Conservation (phyloP, 208 protist genomes). For the Perkinsela sp. region DNA sequence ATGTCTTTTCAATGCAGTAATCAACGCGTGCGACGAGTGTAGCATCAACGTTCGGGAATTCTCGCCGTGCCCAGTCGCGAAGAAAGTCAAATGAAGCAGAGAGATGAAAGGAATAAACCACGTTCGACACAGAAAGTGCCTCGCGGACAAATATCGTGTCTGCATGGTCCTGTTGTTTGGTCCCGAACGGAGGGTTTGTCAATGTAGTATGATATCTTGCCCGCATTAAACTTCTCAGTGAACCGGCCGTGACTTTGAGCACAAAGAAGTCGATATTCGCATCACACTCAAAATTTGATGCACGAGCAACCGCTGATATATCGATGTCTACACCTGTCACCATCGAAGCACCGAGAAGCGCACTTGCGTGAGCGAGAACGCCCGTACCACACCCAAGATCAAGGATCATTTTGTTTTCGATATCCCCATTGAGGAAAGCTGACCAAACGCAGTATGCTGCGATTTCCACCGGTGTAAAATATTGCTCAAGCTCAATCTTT, state of each 20-base stretch:
- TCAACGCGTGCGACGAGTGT: background rate
- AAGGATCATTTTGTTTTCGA: conserved; percentile 5
- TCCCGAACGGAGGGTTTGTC: background rate
- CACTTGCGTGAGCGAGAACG: conserved; percentile 1
- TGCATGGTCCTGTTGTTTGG: background rate
- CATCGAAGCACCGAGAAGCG: conserved; percentile 2
- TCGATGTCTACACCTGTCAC: conserved; percentile 4
- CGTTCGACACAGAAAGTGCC: background rate
- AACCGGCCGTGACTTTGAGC: background rate
- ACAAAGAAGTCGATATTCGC: background rate
- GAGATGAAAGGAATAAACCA: background rate
- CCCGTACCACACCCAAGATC: conserved; percentile 6
- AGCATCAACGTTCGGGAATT: background rate
- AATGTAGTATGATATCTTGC: background rate
- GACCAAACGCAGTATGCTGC: conserved; percentile 4
- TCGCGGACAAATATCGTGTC: background rate
- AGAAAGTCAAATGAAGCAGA: background rate
- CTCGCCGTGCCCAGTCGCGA: background rate
- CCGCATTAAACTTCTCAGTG: background rate
- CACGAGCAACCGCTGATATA: background rate
- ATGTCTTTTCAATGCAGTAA: background rate
- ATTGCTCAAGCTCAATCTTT: conserved; percentile 7
- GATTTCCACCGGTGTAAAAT: conserved; percentile 5
- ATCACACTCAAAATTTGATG: too few relatives aligned
- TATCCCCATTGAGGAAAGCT: conserved; percentile 3